Base-by-base conservation (phyloP, 495 filamentous ascomycete genomes). In the Poronia punctata region DNA sequence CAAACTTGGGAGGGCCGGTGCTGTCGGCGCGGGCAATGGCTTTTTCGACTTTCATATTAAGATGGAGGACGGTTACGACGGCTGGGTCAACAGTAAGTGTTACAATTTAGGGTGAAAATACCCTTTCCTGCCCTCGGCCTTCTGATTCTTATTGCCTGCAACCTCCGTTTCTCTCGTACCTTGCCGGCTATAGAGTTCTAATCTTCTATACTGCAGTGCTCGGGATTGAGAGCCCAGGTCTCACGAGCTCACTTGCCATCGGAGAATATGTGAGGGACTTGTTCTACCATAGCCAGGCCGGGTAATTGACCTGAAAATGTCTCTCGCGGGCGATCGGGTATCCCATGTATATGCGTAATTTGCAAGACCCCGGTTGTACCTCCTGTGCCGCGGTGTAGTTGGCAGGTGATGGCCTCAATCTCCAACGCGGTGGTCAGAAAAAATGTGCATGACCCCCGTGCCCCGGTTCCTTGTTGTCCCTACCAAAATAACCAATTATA, bases 211-310 rank as follows among this genome's bases (percentile, higher is more conserved):
- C 7, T 24, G 11, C 16, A 45, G 58, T 96, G 48, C 54, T 97
- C 52, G 88, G 86, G 5, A 95, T 98, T 59, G 92, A 98, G 66
- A 94, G 86, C 65, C 92, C 92, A 0, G 93, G 92, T 33, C 66
- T 98, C 60, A 98, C 92, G 20, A 90, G 84, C 57, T 79, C 70
- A 40, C 68, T 98, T 67, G 88, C 88, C 8, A 95, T 98, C 65
- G 90, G 69, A 9, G 87, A 93, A 52, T 77, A 77, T 72, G 92
- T 95, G 12, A 68, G 82, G 53, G 67, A 63, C 11, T 61, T 96
- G 42, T 56, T 96, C 49, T 93, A 94, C 64, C 54, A 61, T 30
- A 60, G 44, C 26, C 23, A 17, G 15, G 38, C 31, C 24, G 45
- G n/a, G n/a, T n/a, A n/a, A n/a, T n/a, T n/a, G n/a, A n/a, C n/a